A percentile compares a stretch with the other conserved stretches of the same genome.
Conservation (phyloP, 352 stramenopile genomes). For the Aphanomyces invadans region DNA sequence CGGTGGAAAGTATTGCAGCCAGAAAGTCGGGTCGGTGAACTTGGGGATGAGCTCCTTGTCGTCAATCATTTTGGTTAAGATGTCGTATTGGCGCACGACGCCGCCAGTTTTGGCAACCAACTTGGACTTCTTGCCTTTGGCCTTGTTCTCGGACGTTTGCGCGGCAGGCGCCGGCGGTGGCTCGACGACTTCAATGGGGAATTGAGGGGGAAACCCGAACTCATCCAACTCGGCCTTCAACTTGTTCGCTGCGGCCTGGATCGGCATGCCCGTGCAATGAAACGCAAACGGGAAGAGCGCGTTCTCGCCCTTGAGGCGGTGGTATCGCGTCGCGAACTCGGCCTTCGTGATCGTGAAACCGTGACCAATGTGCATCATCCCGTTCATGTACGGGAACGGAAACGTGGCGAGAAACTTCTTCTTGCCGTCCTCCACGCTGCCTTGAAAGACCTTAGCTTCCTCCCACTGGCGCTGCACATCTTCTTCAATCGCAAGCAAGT, state of each 20-base stretch:
- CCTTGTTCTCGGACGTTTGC: slow-evolving; percentile 67
- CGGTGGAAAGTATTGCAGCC: slow-evolving; percentile 98
- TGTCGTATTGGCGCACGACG: slow-evolving; percentile 97
- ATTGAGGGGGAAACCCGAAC: slow-evolving; percentile 92
- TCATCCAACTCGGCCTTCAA: slow-evolving; percentile 95
- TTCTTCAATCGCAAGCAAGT: slow-evolving; percentile 88
- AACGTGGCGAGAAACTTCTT: slow-evolving; percentile 99
- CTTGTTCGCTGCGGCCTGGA: slow-evolving; percentile 99
- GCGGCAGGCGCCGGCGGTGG: slow-evolving; percentile 26
- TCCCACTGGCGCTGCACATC: slow-evolving; percentile 87
- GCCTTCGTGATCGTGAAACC: slow-evolving; percentile 99
- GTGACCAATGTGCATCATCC: slow-evolving; percentile 97
- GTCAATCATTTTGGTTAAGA: slow-evolving; percentile 90
- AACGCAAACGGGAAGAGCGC: slow-evolving; percentile 99
- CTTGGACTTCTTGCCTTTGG: slow-evolving; percentile 98
- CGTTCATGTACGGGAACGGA: slow-evolving; percentile 99
- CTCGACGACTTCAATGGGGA: slow-evolving; percentile 64
- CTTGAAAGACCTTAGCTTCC: slow-evolving; percentile 86
- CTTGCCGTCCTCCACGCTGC: slow-evolving; percentile 60
- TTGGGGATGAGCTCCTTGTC: slow-evolving; percentile 93
- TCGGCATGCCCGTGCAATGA: slow-evolving; percentile 99
- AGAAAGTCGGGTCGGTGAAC: slow-evolving; percentile 97
- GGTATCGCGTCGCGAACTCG: slow-evolving; percentile 86
- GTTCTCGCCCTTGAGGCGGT: slow-evolving; percentile 98
- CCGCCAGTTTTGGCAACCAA: slow-evolving; percentile 95